Evolutionary conservation across 1,284 basidiomycete genomes (phyloP).

Genomic region (Leucoagaricus sp.): DNA sequence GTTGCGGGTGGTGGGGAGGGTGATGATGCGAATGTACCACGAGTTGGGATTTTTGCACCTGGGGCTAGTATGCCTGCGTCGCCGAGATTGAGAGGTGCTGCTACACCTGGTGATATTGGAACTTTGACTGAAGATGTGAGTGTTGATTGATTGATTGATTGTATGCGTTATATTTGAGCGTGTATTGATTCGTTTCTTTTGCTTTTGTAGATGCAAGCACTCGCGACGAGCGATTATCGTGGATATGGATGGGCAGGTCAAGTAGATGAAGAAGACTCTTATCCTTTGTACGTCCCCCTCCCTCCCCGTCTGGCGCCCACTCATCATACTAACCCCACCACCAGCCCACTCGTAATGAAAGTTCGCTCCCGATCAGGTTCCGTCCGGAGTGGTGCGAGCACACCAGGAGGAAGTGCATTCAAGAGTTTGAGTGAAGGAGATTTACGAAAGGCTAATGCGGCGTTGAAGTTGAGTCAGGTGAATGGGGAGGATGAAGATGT

Average conservation of each 20-base stretch:
- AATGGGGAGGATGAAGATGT: conserved; percentile 30
- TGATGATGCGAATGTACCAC: conserved; percentile 54
- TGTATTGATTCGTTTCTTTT: background rate
- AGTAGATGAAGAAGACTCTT: conserved; percentile 89
- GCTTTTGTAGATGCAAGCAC: conserved; percentile 71
- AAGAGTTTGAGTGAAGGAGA: conserved; percentile 84
- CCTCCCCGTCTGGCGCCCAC: background rate
- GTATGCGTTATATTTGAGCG: background rate
- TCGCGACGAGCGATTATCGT: conserved; percentile 88
- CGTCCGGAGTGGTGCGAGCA: conserved; percentile 85
- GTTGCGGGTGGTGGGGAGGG: conserved; percentile 39
- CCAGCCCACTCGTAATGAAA: conserved; percentile 88
- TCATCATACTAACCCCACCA: conserved; percentile 9
- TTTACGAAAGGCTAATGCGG: conserved; percentile 81
- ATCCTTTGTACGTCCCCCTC: conserved; percentile 69
- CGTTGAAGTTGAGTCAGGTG: conserved; percentile 61
- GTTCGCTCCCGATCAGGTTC: conserved; percentile 86
- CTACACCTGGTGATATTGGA: conserved; percentile 92
- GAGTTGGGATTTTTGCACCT: conserved; percentile 45
- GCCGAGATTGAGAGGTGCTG: conserved; percentile 79
- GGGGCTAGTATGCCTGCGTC: conserved; percentile 81
- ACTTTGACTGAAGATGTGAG: conserved; percentile 88
- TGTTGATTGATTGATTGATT: background rate
- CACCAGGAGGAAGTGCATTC: conserved; percentile 79
- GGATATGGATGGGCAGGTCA: conserved; percentile 70